phyloP scores from a whole-genome alignment of 2,329 filamentous ascomycete genomes.

The Fusarium veterinarium region DNA sequence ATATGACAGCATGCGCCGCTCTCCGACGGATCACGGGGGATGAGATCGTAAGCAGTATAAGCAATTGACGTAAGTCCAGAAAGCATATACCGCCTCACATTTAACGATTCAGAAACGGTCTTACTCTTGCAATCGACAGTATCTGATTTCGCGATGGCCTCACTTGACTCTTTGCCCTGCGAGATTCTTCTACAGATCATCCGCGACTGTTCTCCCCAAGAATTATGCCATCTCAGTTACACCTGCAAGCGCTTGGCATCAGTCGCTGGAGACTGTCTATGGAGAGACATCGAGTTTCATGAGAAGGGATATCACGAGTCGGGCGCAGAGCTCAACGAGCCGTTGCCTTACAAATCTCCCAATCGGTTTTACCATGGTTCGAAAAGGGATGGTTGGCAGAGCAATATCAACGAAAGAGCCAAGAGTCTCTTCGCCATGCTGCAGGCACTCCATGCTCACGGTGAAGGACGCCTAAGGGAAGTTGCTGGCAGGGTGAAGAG shows the following conservation, averaged over 20 bases:
- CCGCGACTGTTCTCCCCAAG: neutral
- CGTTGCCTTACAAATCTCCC: neutral
- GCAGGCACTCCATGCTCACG: neutral
- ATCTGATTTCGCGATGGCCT: neutral
- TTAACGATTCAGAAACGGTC: rapidly evolving
- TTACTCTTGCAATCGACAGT: rapidly evolving
- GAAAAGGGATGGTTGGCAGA: neutral
- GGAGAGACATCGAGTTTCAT: slow-evolving; percentile 32
- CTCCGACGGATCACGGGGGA: neutral
- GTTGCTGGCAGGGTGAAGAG: slow-evolving; percentile 10
- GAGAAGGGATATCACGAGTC: slow-evolving; percentile 25
- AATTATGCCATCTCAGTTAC: neutral
- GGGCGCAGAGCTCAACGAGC: slow-evolving; percentile 7
- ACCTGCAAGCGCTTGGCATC: slow-evolving; percentile 7
- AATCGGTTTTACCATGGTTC: neutral
- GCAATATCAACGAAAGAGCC: neutral
- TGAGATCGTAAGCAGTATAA: slow-evolving; percentile 5
- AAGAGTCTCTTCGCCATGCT: slow-evolving; percentile 1
- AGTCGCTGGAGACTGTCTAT: neutral
- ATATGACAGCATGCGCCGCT: neutral
- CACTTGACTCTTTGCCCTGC: neutral
- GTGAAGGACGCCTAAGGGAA: neutral
- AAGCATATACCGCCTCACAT: rapidly evolving
- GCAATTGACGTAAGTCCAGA: neutral
- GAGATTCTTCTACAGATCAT: slow-evolving; percentile 13